phyloP scores from a whole-genome alignment of 805 yeast species.

The Henningerozyma blattae region DNA sequence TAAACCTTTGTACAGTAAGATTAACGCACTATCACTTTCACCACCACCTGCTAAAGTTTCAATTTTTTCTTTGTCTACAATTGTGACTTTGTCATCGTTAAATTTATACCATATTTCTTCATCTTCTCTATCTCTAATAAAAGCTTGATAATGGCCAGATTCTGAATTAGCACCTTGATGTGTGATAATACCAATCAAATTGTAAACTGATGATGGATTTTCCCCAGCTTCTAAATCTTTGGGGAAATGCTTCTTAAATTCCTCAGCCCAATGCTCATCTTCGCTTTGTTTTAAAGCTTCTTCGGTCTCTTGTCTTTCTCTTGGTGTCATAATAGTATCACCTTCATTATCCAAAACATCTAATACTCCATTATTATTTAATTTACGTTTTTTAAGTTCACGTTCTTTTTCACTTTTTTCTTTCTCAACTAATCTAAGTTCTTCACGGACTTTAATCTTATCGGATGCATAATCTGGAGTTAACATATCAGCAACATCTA shows the following conservation, averaged over 20 bases:
- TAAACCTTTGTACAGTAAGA: slow-evolving; percentile 73
- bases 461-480: slow-evolving; percentile 62
- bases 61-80: slow-evolving; percentile 69
- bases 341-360: slow-evolving; percentile 4
- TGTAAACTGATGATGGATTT: slow-evolving; percentile 82
- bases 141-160: slow-evolving; percentile 94
- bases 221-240: slow-evolving; percentile 44
- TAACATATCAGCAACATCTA: slow-evolving; percentile 77
- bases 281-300: slow-evolving; percentile 32
- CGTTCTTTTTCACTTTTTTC: slow-evolving; percentile 59
- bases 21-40: slow-evolving; percentile 90
- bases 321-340: slow-evolving; percentile 28
- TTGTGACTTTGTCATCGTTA: slow-evolving; percentile 80
- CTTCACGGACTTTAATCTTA: slow-evolving; percentile 64
- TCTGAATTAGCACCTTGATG: slow-evolving; percentile 95
- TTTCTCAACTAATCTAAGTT: slow-evolving; percentile 63
- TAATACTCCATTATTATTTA: too few species aligned
- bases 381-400: slow-evolving; percentile 51
- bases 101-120: slow-evolving; percentile 88
- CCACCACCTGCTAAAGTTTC: slow-evolving; percentile 94
- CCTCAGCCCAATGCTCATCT: slow-evolving; percentile 38
- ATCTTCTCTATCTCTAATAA: slow-evolving; percentile 59
- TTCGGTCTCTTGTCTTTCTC: slow-evolving; percentile 45
- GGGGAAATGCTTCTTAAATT: slow-evolving; percentile 34
- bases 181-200: slow-evolving; percentile 70